These are phyloP conservation scores for Ogataea henricii DNA, from an alignment of 805 yeast genomes.

Conservation along the genomic window DNA sequence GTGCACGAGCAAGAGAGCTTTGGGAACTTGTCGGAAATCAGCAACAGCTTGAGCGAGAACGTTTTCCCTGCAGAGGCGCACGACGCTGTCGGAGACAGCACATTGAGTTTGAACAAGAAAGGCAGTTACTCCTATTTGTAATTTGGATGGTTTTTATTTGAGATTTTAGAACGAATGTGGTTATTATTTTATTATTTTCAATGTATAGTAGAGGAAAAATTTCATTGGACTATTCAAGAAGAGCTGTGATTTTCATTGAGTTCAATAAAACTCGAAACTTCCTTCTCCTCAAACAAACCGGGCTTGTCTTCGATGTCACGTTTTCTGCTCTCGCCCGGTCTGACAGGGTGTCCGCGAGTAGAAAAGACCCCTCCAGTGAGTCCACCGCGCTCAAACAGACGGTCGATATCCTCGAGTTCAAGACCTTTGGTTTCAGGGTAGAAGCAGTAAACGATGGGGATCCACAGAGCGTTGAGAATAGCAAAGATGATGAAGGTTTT, in stretches of 20 bases:
- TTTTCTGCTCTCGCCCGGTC: constrained; percentile 12
- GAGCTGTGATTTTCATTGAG: constrained; percentile 1
- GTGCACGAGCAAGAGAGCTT: constrained; percentile 14
- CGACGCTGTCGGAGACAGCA: constrained; percentile 9
- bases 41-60: constrained; percentile 13
- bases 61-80: constrained; percentile 16
- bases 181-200: too few species aligned
- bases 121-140: constrained; percentile 4
- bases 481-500: constrained; percentile 49
- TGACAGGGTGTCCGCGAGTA: constrained; percentile 18
- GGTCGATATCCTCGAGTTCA: constrained; percentile 41
- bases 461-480: constrained; percentile 41
- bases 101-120: background rate
- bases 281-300: constrained; percentile 7
- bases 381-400: constrained; percentile 20
- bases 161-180: too few species aligned
- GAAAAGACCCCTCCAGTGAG: constrained; percentile 18
- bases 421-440: constrained; percentile 50
- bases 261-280: constrained; percentile 6
- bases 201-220: constrained; percentile 1
- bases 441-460: constrained; percentile 40
- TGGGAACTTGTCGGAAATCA: constrained; percentile 9
- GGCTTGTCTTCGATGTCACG: constrained; percentile 9
- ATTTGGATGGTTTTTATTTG: too few species aligned
- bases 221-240: background rate